Evolutionary conservation across 805 yeast species (phyloP), one percentile per base, ranked within the genome.

Genomic region (Kluyveromyces wickerhamii): DNA sequence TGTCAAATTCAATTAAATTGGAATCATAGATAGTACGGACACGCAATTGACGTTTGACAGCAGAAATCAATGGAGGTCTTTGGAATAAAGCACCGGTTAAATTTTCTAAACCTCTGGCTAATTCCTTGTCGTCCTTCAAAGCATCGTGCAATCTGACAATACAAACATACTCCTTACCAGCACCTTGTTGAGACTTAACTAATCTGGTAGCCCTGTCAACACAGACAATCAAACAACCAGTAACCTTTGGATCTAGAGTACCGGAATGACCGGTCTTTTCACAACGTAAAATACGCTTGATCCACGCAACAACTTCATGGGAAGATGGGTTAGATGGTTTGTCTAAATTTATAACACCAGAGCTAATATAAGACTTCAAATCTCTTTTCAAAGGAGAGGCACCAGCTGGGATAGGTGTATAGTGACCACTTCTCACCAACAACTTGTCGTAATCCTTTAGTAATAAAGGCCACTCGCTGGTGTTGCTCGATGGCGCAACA

Each of bases 211-310:
- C 98, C 62, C 96, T 79, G 66, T 92, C 98, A 48, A 92, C 74
- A 75, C 98, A 92, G 42, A 92, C 98, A 62, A 92, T 92, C 61
- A 92, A 72, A 72, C 98, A 92, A 48, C 98, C 98, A 32, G 98
- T 92, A 56, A 92, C 98, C 65, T 85, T 85, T 47, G 98, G 98
- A 71, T 92, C 98, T 62, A 92, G 74, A 46, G 98, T 92, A 69
- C 98, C 98, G 36, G 96, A 85, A 66, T 92, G 98, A 67, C 98
- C 98, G 40, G 98, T 92, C 65, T 92, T 92, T 65, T 92, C 97
- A 41, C 79, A 82, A 62, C 97, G 79, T 54, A 92, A 71, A 50
- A 92, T 92, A 63, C 97, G 74, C 69, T 92, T 92, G 56, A 92
- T 77, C 98, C 98, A 92, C 16, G 98, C 98, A 53, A 92, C 98